Percentiles rank a stretch among this genome's conserved stretches.
Conservation (phyloP, 768 basidiomycete species). For the Lentinula detonsa region DNA sequence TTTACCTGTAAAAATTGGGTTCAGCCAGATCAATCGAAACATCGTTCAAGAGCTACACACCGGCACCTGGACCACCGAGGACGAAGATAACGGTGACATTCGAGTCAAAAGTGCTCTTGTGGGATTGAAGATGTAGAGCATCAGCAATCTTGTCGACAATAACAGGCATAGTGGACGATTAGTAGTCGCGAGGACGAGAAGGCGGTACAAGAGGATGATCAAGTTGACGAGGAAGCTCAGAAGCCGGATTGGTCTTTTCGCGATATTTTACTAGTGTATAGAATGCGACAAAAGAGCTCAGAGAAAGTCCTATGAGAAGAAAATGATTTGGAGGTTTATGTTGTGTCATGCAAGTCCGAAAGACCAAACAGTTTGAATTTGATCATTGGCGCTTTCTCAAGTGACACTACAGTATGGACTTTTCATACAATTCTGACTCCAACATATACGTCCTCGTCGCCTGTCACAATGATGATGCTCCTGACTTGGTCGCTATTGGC, state of each 20-base stretch:
- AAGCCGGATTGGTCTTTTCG: conserved; percentile 54
- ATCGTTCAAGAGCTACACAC: conserved; percentile 26
- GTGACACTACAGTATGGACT: conserved; percentile 39
- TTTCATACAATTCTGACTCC: conserved; percentile 53
- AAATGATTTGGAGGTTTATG: conserved; percentile 53
- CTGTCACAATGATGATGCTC: conserved; percentile 56
- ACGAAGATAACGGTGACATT: conserved; percentile 91
- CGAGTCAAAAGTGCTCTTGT: conserved; percentile 52
- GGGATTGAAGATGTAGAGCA: conserved; percentile 22
- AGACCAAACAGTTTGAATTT: neutral
- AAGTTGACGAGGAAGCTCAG: conserved; percentile 50
- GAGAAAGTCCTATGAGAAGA: conserved; percentile 49
- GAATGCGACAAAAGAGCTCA: conserved; percentile 54
- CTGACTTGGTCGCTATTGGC: conserved; percentile 67
- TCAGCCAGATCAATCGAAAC: conserved; percentile 4
- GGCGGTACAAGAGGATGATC: conserved; percentile 66
- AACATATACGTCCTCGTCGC: conserved; percentile 58
- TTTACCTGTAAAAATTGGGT: conserved; percentile 55
- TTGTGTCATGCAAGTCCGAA: neutral
- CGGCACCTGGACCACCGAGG: conserved; percentile 95
- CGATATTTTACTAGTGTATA: conserved; percentile 48
- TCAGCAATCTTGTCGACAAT: conserved; percentile 36
- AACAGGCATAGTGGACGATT: conserved; percentile 26
- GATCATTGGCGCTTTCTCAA: neutral
- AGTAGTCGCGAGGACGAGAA: conserved; percentile 32